A percentile compares a stretch with the other conserved stretches of the same genome.
Evolutionary conservation across 2,329 filamentous ascomycete species (phyloP).

Genomic region (Aspergillus proliferans): DNA sequence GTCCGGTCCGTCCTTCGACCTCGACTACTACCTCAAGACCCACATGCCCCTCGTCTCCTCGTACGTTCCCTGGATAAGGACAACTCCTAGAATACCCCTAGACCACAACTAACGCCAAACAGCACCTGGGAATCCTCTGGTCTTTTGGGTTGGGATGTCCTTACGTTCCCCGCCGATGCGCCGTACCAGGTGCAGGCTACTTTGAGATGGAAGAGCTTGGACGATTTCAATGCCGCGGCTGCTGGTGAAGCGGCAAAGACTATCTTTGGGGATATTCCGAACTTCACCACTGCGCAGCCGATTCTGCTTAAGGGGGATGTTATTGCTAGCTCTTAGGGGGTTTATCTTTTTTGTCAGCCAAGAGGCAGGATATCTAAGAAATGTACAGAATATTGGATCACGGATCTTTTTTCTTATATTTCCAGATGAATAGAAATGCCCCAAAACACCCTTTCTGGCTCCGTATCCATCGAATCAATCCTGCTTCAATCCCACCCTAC

Average conservation of each 20-base stretch:
- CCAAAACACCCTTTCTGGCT: not conserved
- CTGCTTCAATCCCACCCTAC: conserved; percentile 46
- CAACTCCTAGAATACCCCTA: not conserved
- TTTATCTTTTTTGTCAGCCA: not conserved
- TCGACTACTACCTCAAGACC: not conserved
- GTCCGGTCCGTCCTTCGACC: not conserved
- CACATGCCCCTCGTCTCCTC: not conserved
- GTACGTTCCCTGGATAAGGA: not conserved
- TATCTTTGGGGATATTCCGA: not conserved
- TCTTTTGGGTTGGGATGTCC: not conserved
- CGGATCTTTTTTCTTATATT: not conserved
- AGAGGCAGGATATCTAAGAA: not conserved
- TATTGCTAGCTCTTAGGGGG: not conserved
- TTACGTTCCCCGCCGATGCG: not conserved
- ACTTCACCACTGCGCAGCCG: not conserved
- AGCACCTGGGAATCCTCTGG: not conserved
- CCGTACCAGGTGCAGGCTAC: not conserved
- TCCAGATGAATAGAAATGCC: not conserved
- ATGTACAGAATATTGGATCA: not conserved
- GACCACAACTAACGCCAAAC: not conserved
- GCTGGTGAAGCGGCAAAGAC: not conserved
- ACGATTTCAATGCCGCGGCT: not conserved
- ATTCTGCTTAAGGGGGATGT: not conserved
- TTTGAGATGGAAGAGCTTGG: not conserved
- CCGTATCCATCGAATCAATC: conserved; percentile 10